Evolutionary conservation across 495 filamentous ascomycete genomes (phyloP), one percentile per base, ranked within the genome.

Genomic region (Penicillium daleae): DNA sequence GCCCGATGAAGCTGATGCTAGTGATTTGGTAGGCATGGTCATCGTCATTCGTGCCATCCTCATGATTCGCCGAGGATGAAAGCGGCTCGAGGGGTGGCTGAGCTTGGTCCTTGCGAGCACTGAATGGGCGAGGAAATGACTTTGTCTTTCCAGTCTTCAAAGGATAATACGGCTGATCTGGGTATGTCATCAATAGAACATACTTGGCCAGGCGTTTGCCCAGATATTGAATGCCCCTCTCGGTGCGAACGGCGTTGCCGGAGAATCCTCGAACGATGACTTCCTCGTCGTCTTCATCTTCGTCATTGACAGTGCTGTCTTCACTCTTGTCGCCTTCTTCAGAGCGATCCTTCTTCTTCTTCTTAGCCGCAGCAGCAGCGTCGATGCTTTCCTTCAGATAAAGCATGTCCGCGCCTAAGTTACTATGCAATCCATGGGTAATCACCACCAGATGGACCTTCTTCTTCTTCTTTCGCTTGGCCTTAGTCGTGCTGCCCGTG

Each of bases 311-410:
- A 3, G 48, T 26, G 9, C 22, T 22, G 35, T 59, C 57, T 24
- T 57, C 57, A n/a, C 49, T 32, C 42, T 63, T 52, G 33, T 57
- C 19, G 49, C 80, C 24, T 50, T 80, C 81, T 66, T 81, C 86
- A 7, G 81, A 81, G 63, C 87, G 85, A 42, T 85, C 74, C 55
- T 89, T 86, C 19, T 89, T 86, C 19, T 89, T 86, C 69, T 91
- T 86, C 63, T 80, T 89, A 2, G 87, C 87, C 26, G 91, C 86
- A 33, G 87, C 87, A 27, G 91, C 87, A 33, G 88, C 86, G 74
- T 99, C 96, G 56, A 99, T 97, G 66, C 92, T 93, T 73, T 99
- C 95, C 70, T 99, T 99, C 67, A 99, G 74, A 72, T 90, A 99
- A 29, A 99, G 80, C 96, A 99, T 96, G 77, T 99, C 95, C 42